phyloP scores from a whole-genome alignment of 1,139 yeast genomes.

The Taphrina deformans region DNA sequence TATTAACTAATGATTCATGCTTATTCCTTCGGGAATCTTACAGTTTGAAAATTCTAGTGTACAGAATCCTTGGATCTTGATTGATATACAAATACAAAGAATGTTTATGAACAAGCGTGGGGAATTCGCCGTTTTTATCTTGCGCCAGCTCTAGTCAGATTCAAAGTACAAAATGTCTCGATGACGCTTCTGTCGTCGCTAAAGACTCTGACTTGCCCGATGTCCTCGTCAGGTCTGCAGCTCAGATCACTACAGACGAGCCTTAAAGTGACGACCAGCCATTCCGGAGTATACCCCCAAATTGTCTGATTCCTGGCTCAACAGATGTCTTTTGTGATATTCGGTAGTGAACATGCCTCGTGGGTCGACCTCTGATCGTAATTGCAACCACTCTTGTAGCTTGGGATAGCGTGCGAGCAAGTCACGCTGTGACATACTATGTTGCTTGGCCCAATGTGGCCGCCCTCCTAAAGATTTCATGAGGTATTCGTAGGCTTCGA shows the following conservation, averaged over 20 bases:
- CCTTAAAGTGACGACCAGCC: constrained; percentile 30
- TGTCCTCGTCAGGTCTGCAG: no score
- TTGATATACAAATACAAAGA: no score
- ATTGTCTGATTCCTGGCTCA: constrained; percentile 1
- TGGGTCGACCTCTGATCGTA: constrained; percentile 73
- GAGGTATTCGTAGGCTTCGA: constrained; percentile 72
- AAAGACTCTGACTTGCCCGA: no score
- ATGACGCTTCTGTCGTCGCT: no score
- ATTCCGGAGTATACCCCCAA: constrained; percentile 11
- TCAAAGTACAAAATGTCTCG: no score
- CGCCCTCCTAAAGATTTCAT: constrained; percentile 79
- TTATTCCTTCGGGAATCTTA: no score
- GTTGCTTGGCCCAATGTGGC: constrained; percentile 99
- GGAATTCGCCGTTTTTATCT: no score
- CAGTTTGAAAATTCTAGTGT: neutral
- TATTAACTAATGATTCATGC: neutral
- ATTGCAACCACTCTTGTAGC: constrained; percentile 57
- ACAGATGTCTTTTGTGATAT: constrained; percentile 33
- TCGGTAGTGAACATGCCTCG: constrained; percentile 63
- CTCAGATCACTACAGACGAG: constrained; percentile 12
- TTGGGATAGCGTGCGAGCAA: constrained; percentile 45
- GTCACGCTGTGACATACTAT: constrained; percentile 55
- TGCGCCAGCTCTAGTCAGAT: no score
- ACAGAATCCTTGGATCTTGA: neutral
- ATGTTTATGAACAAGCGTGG: no score